Base-by-base conservation (phyloP, 2,329 filamentous ascomycete genomes). In the Podosphaera xanthii region DNA sequence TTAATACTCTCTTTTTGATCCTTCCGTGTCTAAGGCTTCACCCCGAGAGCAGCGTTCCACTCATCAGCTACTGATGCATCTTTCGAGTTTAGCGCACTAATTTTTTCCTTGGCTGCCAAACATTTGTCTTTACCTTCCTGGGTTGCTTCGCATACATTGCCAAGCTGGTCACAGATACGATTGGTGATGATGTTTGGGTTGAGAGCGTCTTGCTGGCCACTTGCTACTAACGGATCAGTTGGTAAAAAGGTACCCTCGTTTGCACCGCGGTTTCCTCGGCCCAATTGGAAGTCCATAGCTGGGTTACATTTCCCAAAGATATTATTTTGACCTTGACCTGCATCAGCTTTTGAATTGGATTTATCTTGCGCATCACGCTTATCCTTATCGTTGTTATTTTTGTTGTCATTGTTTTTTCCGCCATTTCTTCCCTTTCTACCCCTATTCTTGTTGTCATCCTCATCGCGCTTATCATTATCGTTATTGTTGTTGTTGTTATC, bases 161-260 rank as follows among this genome's bases (percentile, higher is more conserved):
- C 76, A 60, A 86, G 75, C 72, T 84, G 80, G 70, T 86, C 82
- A 70, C 79, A 82, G 69, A 86, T 80, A 62, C 81, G 77, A 75
- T 83, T 84, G 68, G 81, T 83, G 73, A 86, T 86, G 74, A 86
- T 86, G 72, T 79, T 78, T 60, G 82, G 82, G 77, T 86, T 85
- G 53, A 85, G 73, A 7, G 82, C 81, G 67, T 85, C 82, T 65
- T 80, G 71, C 70, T 86, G 82, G 58, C 77, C 78, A 67, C 79
- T 72, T 63, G 75, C 75, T 60, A 83, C 76, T 22, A 78, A 71
- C 7, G 78, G 72, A 67, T 86, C 82, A 55, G 76, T 76, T 58
- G 83, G 77, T 69, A 83, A 79, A 77, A 86, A 86, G 57, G 82
- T 84, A 70, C 77, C 80, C 70, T 84, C 82, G 59, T 72, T 74